Evolutionary conservation across 148 eudicot genomes (phyloP).

Genomic region (Rheum nobile): DNA sequence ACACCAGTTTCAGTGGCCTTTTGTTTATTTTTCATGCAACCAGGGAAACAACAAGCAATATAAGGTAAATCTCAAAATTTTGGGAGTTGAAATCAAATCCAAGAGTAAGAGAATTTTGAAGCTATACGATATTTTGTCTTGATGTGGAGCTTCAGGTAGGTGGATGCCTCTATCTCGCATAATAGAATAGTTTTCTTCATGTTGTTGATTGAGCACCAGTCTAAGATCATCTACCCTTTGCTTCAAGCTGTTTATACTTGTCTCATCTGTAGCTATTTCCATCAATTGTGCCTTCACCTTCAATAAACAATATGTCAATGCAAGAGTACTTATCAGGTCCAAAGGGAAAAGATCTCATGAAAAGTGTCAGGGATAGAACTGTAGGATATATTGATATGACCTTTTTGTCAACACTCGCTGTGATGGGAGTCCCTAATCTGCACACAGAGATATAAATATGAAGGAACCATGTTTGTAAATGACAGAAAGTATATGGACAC

Average conservation of each 20-base stretch:
- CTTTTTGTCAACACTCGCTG: conserved; percentile 44
- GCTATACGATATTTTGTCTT: conserved; percentile 34
- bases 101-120: neutral
- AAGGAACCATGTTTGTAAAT: no score
- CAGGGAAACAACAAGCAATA: neutral
- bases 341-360: neutral
- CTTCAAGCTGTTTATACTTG: conserved; percentile 40
- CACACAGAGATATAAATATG: neutral
- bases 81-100: neutral
- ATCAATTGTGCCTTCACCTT: conserved; percentile 46
- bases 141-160: conserved; percentile 20
- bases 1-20: conserved; percentile 23
- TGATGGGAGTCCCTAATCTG: conserved; percentile 39
- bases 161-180: conserved; percentile 21
- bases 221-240: conserved; percentile 60
- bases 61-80: neutral
- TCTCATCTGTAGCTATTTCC: conserved; percentile 49
- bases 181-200: conserved; percentile 31
- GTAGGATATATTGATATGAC: conserved; percentile 18
- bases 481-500: neutral
- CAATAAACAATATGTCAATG: conserved; percentile 1
- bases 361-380: neutral
- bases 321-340: neutral
- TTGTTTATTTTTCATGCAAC: conserved; percentile 40
- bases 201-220: conserved; percentile 41